These are phyloP conservation scores for Cryptococcus amylolentus DNA, from an alignment of 1,284 basidiomycete genomes.

Conservation along the genomic window DNA sequence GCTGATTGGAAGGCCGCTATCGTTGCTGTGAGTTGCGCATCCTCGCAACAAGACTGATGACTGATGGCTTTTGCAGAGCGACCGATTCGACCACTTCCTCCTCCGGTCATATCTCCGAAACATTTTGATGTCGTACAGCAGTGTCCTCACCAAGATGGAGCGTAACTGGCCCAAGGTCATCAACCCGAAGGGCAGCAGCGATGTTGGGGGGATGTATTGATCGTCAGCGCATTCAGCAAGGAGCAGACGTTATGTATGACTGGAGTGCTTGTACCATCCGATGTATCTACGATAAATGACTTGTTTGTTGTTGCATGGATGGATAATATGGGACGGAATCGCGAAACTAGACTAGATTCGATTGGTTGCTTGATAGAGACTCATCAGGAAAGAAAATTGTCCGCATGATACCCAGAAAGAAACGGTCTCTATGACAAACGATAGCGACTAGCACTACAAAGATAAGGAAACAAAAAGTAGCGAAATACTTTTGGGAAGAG, in stretches of 20 bases:
- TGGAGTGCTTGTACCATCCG: too few relatives aligned
- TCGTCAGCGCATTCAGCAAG: too few relatives aligned
- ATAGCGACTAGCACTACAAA: too few relatives aligned
- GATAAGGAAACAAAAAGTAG: too few relatives aligned
- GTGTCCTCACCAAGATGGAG: conserved; percentile 29
- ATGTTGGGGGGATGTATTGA: conserved; percentile 21
- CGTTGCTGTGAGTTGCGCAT: conserved; percentile 11
- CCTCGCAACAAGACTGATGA: neutral
- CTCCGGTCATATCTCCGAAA: conserved; percentile 24
- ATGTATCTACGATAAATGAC: too few relatives aligned
- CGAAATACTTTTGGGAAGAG: too few relatives aligned
- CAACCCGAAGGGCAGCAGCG: conserved; percentile 29
- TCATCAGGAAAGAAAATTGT: neutral
- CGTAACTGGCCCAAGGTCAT: conserved; percentile 38
- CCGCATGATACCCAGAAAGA: neutral
- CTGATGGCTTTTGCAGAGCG: conserved; percentile 13
- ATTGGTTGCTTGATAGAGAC: too few relatives aligned
- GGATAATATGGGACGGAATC: too few relatives aligned
- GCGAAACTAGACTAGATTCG: too few relatives aligned
- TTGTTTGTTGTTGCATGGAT: too few relatives aligned
- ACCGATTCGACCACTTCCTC: conserved; percentile 31
- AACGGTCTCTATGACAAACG: too few relatives aligned
- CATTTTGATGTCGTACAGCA: conserved; percentile 22
- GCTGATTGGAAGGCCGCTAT: conserved; percentile 18
- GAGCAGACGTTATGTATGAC: too few relatives aligned